These are phyloP conservation scores for Penicillium waksmanii DNA, from an alignment of 495 filamentous ascomycete genomes.

Conservation along the genomic window DNA sequence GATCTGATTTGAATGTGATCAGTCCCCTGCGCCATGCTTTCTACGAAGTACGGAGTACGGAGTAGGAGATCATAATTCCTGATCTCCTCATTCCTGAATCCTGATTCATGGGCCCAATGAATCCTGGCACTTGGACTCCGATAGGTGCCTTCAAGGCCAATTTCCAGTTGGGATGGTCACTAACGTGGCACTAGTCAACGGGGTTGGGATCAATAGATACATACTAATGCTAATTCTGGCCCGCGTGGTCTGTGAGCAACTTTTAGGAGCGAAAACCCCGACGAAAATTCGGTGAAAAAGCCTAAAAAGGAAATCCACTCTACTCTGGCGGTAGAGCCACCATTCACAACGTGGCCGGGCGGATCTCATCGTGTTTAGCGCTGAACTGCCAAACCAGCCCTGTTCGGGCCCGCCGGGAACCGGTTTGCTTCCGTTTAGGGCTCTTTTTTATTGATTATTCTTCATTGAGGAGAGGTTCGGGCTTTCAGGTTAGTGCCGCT, in stretches of 20 bases:
- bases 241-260: constrained; percentile 21
- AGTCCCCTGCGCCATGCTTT: constrained; percentile 15
- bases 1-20: constrained; percentile 22
- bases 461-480: not conserved
- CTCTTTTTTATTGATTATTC: constrained; percentile 10
- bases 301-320: constrained; percentile 1
- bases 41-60: not conserved
- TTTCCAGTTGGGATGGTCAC: constrained; percentile 16
- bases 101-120: not conserved
- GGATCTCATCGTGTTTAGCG: constrained; percentile 40
- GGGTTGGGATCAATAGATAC: constrained; percentile 11
- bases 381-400: constrained; percentile 27
- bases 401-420: constrained; percentile 19
- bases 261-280: constrained; percentile 1
- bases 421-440: constrained; percentile 15
- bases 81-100: constrained; percentile 3
- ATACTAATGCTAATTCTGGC: not conserved
- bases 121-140: not conserved
- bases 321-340: constrained; percentile 29
- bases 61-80: not conserved
- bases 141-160: constrained; percentile 8
- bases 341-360: constrained; percentile 40
- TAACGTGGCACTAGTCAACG: constrained; percentile 13
- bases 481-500: no score
- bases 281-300: constrained; percentile 8